phyloP scores from a whole-genome alignment of 2,329 filamentous ascomycete species.

The Alternaria postmessia region DNA sequence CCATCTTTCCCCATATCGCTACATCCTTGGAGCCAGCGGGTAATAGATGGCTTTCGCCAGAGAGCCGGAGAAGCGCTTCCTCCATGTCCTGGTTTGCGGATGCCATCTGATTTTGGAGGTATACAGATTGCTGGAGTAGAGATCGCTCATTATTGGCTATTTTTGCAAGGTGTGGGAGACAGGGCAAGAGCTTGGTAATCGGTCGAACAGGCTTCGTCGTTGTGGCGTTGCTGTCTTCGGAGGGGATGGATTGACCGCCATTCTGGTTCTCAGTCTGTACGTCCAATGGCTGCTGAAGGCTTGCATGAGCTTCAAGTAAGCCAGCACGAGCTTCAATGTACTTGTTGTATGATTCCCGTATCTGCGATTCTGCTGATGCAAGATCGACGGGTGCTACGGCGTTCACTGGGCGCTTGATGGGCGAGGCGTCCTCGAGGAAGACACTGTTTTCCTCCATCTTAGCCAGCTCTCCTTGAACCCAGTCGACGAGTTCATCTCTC shows the following conservation, averaged over 20 bases:
- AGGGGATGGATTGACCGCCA: neutral
- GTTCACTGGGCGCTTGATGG: slow-evolving; percentile 34
- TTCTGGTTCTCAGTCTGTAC: neutral
- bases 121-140: slow-evolving; percentile 46
- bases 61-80: slow-evolving; percentile 43
- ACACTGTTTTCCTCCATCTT: slow-evolving; percentile 51
- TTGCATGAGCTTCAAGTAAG: slow-evolving; percentile 18
- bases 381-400: slow-evolving; percentile 20
- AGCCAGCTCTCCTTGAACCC: slow-evolving; percentile 60
- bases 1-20: slow-evolving; percentile 36
- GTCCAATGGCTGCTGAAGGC: slow-evolving; percentile 23
- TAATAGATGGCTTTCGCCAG: slow-evolving; percentile 51
- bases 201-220: slow-evolving; percentile 19
- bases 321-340: slow-evolving; percentile 31
- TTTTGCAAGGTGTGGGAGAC: slow-evolving; percentile 38
- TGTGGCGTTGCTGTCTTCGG: neutral
- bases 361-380: slow-evolving; percentile 31
- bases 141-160: slow-evolving; percentile 38
- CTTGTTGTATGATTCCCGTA: slow-evolving; percentile 40
- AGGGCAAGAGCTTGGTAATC: slow-evolving; percentile 41
- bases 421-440: slow-evolving; percentile 45
- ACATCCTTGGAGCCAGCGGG: slow-evolving; percentile 43
- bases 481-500: slow-evolving; percentile 59
- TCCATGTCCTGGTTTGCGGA: slow-evolving; percentile 40
- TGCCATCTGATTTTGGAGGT: slow-evolving; percentile 44